Evolutionary conservation across 2,329 filamentous ascomycete species (phyloP).

Genomic region (Amesomyces nigricolor): DNA sequence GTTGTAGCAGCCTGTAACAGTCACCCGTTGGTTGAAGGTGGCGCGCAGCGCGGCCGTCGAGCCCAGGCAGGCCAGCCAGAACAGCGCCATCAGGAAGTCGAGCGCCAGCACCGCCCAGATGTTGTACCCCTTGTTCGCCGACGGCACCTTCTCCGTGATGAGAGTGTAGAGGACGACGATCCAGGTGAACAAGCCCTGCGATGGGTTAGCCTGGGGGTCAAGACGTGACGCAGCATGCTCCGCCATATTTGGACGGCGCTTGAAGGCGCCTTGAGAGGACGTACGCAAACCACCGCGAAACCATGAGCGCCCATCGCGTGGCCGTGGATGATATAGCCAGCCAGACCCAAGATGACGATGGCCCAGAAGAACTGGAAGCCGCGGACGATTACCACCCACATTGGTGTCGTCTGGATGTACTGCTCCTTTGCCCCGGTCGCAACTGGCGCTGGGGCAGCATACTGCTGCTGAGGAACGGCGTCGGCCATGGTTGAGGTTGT

Average conservation of each 20-base stretch:
- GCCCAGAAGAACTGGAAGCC: slow-evolving; percentile 28
- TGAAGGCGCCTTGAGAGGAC: slow-evolving; percentile 3
- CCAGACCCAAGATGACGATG: slow-evolving; percentile 27
- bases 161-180: slow-evolving; percentile 28
- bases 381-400: slow-evolving; percentile 26
- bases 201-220: background rate
- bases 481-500: slow-evolving; percentile 11
- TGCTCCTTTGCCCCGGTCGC: slow-evolving; percentile 5
- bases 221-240: too few species aligned
- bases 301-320: slow-evolving; percentile 24
- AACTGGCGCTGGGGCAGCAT: background rate
- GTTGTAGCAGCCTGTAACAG: slow-evolving; percentile 24
- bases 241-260: background rate
- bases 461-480: background rate
- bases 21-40: slow-evolving; percentile 23
- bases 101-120: slow-evolving; percentile 32
- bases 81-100: slow-evolving; percentile 30
- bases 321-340: slow-evolving; percentile 30
- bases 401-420: slow-evolving; percentile 27
- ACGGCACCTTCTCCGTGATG: slow-evolving; percentile 27
- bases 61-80: slow-evolving; percentile 33
- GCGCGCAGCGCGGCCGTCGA: slow-evolving; percentile 29
- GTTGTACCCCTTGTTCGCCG: slow-evolving; percentile 28
- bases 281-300: slow-evolving; percentile 30
- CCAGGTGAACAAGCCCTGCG: slow-evolving; percentile 28